Conservation (phyloP, 352 stramenopile genomes). For the Pythium grandisporangium region DNA sequence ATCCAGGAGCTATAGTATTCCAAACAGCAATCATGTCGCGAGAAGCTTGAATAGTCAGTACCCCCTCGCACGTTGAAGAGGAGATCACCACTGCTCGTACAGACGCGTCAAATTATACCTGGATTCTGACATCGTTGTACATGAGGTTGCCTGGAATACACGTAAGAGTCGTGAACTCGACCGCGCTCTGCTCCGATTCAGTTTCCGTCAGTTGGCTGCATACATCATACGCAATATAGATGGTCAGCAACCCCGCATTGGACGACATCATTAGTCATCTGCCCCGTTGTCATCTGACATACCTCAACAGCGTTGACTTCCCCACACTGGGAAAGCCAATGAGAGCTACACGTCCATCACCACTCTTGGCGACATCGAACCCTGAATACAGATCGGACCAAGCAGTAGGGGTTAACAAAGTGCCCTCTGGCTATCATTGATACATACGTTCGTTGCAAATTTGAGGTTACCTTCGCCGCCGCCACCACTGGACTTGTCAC, state of each 20-base stretch:
- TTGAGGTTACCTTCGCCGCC: slow-evolving; percentile 66
- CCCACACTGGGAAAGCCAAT: slow-evolving; percentile 92
- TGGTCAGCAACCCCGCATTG: background rate
- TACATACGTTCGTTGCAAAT: too few relatives aligned
- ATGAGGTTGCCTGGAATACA: slow-evolving; percentile 96
- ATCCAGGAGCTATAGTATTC: slow-evolving; percentile 87
- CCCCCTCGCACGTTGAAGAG: too few relatives aligned
- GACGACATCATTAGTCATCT: background rate
- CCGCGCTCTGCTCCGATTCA: slow-evolving; percentile 93
- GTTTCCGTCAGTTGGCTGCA: slow-evolving; percentile 93
- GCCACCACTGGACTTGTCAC: slow-evolving; percentile 63
- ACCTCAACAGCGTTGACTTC: slow-evolving; percentile 85
- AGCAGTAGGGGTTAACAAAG: too few relatives aligned
- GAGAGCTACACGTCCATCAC: slow-evolving; percentile 95
- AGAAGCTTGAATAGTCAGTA: too few relatives aligned
- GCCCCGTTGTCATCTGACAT: background rate
- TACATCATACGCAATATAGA: background rate
- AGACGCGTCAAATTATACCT: too few relatives aligned
- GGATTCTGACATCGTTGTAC: slow-evolving; percentile 95
- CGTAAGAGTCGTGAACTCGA: slow-evolving; percentile 98
- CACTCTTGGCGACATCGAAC: slow-evolving; percentile 93
- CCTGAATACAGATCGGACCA: slow-evolving; percentile 24
- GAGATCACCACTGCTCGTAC: too few relatives aligned
- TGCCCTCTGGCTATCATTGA: too few relatives aligned
- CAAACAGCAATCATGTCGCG: background rate